Evolutionary conservation across 805 yeast species (phyloP).

Genomic region (Saccharomycopsis microspora): DNA sequence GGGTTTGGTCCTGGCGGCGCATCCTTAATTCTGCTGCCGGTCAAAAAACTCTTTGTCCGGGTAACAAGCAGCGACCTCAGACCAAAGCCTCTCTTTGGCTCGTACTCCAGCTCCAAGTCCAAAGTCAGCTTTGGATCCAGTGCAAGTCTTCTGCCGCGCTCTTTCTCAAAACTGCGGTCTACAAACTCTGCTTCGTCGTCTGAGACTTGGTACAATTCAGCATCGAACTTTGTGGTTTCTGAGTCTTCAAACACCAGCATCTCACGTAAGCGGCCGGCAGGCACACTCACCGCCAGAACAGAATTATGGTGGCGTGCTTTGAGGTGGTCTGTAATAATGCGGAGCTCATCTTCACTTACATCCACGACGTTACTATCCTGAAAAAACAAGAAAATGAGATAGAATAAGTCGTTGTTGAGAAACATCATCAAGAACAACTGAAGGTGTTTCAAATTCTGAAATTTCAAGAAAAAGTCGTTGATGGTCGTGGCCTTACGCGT

Average conservation of each 20-base stretch:
- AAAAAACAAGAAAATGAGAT: constrained; percentile 9
- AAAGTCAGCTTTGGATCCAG: too few relatives aligned
- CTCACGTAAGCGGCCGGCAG: not conserved
- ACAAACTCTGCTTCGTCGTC: constrained; percentile 11
- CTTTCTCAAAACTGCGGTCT: not conserved
- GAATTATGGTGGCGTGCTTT: not conserved
- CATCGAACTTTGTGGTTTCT: not conserved
- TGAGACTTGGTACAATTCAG: constrained; percentile 5
- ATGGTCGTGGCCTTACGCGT: constrained; percentile 4
- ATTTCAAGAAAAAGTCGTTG: constrained; percentile 10
- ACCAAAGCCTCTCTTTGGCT: not conserved
- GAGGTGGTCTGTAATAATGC: constrained; percentile 9
- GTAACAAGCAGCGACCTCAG: not conserved
- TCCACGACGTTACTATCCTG: constrained; percentile 6
- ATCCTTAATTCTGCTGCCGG: not conserved
- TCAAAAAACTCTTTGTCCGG: not conserved
- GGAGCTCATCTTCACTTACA: constrained; percentile 8
- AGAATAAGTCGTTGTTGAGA: constrained; percentile 10
- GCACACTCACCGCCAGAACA: not conserved
- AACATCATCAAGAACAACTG: constrained; percentile 10
- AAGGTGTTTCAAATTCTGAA: constrained; percentile 10
- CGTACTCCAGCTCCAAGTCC: not conserved
- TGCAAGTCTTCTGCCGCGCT: too few relatives aligned
- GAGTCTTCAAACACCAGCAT: not conserved
- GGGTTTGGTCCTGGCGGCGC: not conserved